Percentiles rank a stretch among this genome's conserved stretches.
phyloP scores from a whole-genome alignment of 768 basidiomycete species.

The Lactarius psammicola region DNA sequence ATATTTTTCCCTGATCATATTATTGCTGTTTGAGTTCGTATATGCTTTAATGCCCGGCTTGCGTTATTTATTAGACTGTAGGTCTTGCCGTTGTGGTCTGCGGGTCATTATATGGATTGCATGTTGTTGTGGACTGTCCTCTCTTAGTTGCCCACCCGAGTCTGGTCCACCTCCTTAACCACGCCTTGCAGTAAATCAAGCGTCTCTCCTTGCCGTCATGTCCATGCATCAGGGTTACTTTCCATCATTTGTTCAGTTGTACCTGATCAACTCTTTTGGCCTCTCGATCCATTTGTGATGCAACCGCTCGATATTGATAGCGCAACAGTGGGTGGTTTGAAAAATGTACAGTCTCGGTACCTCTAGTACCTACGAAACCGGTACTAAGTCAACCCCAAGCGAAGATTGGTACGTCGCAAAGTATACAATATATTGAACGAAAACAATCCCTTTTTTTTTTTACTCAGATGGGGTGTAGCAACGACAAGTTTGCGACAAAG shows the following conservation, averaged over 20 bases:
- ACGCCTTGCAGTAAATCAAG: no score
- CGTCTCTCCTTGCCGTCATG: no score
- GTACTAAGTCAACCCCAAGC: background rate
- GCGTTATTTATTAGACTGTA: background rate
- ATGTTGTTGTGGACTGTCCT: no score
- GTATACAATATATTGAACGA: background rate
- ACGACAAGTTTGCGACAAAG: conserved; percentile 17
- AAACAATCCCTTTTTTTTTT: background rate
- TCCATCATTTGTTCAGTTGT: background rate
- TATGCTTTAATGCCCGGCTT: background rate
- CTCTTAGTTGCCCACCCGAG: no score
- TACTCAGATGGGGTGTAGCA: conserved; percentile 19
- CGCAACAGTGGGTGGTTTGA: background rate
- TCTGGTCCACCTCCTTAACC: no score
- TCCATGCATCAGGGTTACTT: background rate
- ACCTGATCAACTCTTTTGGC: background rate
- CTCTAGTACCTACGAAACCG: background rate
- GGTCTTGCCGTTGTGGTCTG: background rate
- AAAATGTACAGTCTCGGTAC: background rate
- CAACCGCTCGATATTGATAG: no score
- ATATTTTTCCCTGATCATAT: background rate
- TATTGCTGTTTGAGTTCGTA: background rate
- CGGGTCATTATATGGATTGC: no score
- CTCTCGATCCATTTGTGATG: no score
- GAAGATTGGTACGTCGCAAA: background rate